Evolutionary conservation across 1,284 basidiomycete genomes (phyloP).

Genomic region (Stereum hirsutum): DNA sequence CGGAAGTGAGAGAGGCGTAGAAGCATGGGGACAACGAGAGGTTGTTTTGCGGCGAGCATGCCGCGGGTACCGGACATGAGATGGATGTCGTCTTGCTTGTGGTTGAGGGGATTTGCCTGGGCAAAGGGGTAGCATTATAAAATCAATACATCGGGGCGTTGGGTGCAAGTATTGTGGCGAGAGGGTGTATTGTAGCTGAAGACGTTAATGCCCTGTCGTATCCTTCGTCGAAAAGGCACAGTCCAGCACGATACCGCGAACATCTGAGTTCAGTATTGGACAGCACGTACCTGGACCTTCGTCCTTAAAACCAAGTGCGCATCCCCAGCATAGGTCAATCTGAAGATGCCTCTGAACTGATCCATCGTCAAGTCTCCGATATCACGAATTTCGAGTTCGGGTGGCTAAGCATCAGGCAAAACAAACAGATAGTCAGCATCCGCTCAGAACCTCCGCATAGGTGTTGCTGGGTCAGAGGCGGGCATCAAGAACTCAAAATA

Average conservation of each 20-base stretch:
- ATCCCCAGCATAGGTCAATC: constrained; percentile 92
- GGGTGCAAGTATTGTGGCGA: too few species aligned
- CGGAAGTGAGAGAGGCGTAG: constrained; percentile 93
- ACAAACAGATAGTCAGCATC: too few species aligned
- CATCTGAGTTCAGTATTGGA: not conserved
- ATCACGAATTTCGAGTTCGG: constrained; percentile 94
- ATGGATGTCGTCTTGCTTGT: constrained; percentile 78
- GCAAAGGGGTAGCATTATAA: not conserved
- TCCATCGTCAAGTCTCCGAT: constrained; percentile 95
- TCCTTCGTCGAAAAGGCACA: not conserved
- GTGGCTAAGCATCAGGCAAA: too few species aligned
- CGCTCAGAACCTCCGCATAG: too few species aligned
- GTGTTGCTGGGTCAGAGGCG: too few species aligned
- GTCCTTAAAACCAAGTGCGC: constrained; percentile 94
- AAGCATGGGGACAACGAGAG: constrained; percentile 95
- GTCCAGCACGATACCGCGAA: not conserved
- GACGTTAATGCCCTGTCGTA: not conserved
- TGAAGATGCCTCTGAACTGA: constrained; percentile 96
- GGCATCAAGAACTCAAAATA: too few species aligned
- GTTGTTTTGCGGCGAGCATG: constrained; percentile 88
- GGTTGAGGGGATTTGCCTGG: constrained; percentile 92
- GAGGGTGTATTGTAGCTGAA: too few species aligned
- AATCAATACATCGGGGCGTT: constrained; percentile 6
- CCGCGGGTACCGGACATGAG: constrained; percentile 68
- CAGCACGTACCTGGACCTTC: constrained; percentile 78